Conservation (phyloP, 345 rosid species). For the Cardiospermum halicacabum region DNA sequence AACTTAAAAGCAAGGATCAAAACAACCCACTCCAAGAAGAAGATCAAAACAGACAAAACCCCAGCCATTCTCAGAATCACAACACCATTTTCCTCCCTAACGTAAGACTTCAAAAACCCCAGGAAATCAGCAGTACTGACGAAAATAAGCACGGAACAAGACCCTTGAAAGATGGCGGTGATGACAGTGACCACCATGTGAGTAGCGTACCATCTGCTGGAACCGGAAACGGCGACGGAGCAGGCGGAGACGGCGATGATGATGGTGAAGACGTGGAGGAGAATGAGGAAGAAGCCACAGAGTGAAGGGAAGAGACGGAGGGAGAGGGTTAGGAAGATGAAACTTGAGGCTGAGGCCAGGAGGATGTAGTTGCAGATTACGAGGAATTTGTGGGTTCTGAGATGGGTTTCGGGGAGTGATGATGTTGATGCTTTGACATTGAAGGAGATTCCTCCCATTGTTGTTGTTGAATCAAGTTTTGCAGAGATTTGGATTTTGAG, state of each 20-base stretch:
- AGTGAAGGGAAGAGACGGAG: slow-evolving; percentile 34
- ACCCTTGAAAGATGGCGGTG: slow-evolving; percentile 41
- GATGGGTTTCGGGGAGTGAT: slow-evolving; percentile 13
- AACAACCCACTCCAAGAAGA: slow-evolving; percentile 38
- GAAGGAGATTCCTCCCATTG: slow-evolving; percentile 19
- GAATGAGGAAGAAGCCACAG: slow-evolving; percentile 36
- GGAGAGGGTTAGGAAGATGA: slow-evolving; percentile 40
- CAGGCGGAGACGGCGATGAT: slow-evolving; percentile 29
- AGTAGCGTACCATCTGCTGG: slow-evolving; percentile 29
- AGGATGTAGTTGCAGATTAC: slow-evolving; percentile 35
- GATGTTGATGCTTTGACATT: slow-evolving; percentile 10
- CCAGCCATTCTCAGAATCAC: slow-evolving; percentile 36
- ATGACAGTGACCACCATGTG: slow-evolving; percentile 44
- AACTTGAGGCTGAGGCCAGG: slow-evolving; percentile 33
- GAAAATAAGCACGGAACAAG: slow-evolving; percentile 30
- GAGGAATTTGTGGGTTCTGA: slow-evolving; percentile 20
- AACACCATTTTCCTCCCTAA: slow-evolving; percentile 33
- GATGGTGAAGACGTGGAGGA: slow-evolving; percentile 35
- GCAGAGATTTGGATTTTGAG: neutral
- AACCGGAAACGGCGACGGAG: slow-evolving; percentile 26
- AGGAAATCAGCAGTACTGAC: slow-evolving; percentile 29
- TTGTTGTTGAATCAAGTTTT: neutral
- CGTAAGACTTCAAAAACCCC: slow-evolving; percentile 35
- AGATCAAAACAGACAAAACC: slow-evolving; percentile 29
- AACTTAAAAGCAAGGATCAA: slow-evolving; percentile 34